Evolutionary conservation across 202 grass and related monocot species (phyloP).

Genomic region (Carex arenaria): DNA sequence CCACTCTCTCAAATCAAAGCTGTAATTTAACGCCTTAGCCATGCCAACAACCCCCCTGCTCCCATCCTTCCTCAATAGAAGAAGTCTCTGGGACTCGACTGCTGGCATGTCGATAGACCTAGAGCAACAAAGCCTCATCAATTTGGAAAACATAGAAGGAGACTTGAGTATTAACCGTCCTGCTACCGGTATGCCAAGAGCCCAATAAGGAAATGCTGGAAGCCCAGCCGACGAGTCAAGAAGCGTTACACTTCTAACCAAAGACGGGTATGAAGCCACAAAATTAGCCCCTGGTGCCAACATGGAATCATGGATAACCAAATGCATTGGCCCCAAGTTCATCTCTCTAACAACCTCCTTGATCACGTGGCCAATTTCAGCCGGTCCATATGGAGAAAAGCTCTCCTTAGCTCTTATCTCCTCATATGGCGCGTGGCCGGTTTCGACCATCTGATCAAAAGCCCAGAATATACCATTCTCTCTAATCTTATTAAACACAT

Average conservation of each 20-base stretch:
- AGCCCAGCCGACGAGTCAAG: constrained; percentile 41
- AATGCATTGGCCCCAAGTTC: constrained; percentile 52
- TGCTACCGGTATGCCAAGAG: constrained; percentile 49
- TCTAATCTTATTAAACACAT: constrained; percentile 44
- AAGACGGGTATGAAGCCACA: constrained; percentile 34
- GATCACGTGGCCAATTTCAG: constrained; percentile 37
- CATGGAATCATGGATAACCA: constrained; percentile 76
- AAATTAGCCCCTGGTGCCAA: constrained; percentile 49
- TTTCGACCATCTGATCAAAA: constrained; percentile 83
- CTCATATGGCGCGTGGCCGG: constrained; percentile 69
- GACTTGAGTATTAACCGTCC: constrained; percentile 47
- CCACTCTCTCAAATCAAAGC: constrained; percentile 80
- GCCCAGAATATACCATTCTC: constrained; percentile 77
- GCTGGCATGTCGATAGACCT: constrained; percentile 31
- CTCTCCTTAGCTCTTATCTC: constrained; percentile 18
- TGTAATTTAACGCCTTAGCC: constrained; percentile 72
- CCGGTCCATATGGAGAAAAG: constrained; percentile 34
- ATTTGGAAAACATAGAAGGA: constrained; percentile 45
- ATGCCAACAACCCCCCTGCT: constrained; percentile 40
- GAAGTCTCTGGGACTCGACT: constrained; percentile 43
- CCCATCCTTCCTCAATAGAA: constrained; percentile 42
- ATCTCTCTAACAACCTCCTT: constrained; percentile 43
- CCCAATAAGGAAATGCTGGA: constrained; percentile 60
- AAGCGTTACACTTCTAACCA: constrained; percentile 56
- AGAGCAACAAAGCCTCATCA: constrained; percentile 64